phyloP scores from a whole-genome alignment of 768 basidiomycete species.

The Boletus bicolor region DNA sequence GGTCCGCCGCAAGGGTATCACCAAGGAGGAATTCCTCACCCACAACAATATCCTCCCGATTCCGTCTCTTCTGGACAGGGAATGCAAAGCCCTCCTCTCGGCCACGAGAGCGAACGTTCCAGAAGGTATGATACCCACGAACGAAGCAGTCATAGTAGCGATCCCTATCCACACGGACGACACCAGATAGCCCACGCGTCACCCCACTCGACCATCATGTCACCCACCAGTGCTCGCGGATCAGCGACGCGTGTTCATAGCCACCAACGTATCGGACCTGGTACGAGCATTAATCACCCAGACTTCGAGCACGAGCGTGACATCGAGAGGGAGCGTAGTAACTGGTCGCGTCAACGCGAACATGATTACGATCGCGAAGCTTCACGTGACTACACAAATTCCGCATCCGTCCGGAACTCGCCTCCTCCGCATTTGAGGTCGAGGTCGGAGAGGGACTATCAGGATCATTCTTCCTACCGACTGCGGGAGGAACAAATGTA shows the following conservation, averaged over 20 bases:
- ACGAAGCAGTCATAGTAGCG: constrained; percentile 32
- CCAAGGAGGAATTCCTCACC: constrained; percentile 39
- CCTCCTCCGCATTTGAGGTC: constrained; percentile 39
- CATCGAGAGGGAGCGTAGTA: constrained; percentile 44
- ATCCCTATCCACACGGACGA: constrained; percentile 33
- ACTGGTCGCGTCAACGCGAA: constrained; percentile 38
- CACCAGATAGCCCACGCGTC: constrained; percentile 33
- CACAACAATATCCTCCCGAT: constrained; percentile 48
- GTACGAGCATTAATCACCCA: constrained; percentile 47
- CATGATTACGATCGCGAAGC: constrained; percentile 41
- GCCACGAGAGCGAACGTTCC: constrained; percentile 41
- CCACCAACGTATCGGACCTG: constrained; percentile 68
- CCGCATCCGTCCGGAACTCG: constrained; percentile 37
- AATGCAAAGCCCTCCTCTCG: constrained; percentile 48
- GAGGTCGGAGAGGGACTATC: constrained; percentile 32
- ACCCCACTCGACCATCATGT: constrained; percentile 33
- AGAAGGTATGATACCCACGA: constrained; percentile 51
- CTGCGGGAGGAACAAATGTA: constrained; percentile 30
- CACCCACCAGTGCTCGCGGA: constrained; percentile 35
- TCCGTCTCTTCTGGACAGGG: constrained; percentile 42
- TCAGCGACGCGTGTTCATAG: constrained; percentile 48
- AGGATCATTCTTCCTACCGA: constrained; percentile 31
- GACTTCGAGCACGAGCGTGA: constrained; percentile 39
- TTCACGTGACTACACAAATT: constrained; percentile 31
- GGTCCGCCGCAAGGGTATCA: constrained; percentile 31